Base-by-base conservation (phyloP, 2,329 filamentous ascomycete genomes). In the Xylariaceae sp. region DNA sequence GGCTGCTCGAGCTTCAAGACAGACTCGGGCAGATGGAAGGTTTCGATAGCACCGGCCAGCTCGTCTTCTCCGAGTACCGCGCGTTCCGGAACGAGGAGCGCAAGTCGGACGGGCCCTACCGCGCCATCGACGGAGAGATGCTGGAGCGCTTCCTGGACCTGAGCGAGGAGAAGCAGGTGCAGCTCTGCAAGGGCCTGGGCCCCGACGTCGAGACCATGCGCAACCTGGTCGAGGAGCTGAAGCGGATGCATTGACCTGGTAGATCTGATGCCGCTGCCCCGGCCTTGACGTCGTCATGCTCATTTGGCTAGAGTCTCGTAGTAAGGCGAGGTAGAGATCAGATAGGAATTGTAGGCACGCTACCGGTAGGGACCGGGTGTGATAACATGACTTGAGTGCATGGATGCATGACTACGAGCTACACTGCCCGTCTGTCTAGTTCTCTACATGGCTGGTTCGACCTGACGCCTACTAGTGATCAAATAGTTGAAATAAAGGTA, bases 121-220 rank as follows among this genome's bases (percentile, higher is more conserved):
- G 90, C 2, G 96, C 96, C 50, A 75, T 98, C 10, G 92, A 98
- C 51, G 92, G 90, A 38, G 90, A 95, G 55, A 67, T 96, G 49
- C 69, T 98, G 10, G 90, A 96, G 61, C 62, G 76, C 32, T 95
- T 95, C 53, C 58, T 96, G 45, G 80, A 88, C 43, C 64, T 84
- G 42, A 67, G 73, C 29, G 76, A 80, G 35, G 64, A 65, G 23
- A 61, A 61, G 25, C 77, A 80, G 58, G 64, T 61, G 45, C 55
- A 61, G 35, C 64, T 73, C 31, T 77, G 64, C 37, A 55, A 67
- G 55, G 77, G 65, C 31, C 68, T 70, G 44, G 81, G 65, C 35
- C 78, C 64, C 42, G 74, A 65, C 65, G 58, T 85, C 43, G 70
- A 80, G 57, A 55, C 77, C 64, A 71, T 82, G 60, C 65, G 77